Percentiles rank a stretch among this genome's conserved stretches.
phyloP scores from a whole-genome alignment of 2,329 filamentous ascomycete species.

The Tolypocladium inflatum region DNA sequence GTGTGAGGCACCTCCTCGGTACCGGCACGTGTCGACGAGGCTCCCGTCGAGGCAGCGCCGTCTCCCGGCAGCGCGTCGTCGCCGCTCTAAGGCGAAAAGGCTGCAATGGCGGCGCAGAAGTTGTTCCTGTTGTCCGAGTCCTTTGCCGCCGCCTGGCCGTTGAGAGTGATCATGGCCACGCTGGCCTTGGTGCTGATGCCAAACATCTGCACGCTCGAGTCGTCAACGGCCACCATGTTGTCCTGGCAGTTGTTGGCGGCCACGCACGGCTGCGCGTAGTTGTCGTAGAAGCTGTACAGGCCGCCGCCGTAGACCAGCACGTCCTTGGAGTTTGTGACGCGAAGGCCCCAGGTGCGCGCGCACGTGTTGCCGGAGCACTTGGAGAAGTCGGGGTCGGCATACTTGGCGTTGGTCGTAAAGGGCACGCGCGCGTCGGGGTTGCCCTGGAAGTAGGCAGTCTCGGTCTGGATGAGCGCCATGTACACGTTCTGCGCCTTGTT shows the following conservation, averaged over 20 bases:
- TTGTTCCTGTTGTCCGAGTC: constrained; percentile 56
- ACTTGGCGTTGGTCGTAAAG: constrained; percentile 49
- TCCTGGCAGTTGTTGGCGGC: constrained; percentile 60
- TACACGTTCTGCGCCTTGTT: constrained; percentile 68
- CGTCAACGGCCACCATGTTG: constrained; percentile 67
- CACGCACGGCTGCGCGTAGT: constrained; percentile 66
- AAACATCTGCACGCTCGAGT: constrained; percentile 55
- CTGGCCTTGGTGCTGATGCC: constrained; percentile 68
- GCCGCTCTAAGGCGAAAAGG: constrained; percentile 21
- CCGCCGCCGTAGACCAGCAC: constrained; percentile 64
- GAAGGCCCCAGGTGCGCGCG: constrained; percentile 69
- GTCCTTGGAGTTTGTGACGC: constrained; percentile 57
- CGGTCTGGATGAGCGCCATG: constrained; percentile 77
- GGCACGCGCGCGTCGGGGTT: constrained; percentile 65
- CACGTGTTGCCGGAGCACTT: constrained; percentile 45
- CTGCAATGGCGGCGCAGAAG: constrained; percentile 53
- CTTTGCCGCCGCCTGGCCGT: constrained; percentile 42
- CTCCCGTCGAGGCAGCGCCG: not conserved
- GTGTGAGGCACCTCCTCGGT: not conserved
- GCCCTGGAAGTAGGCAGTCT: constrained; percentile 82
- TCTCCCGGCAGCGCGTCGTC: constrained; percentile 2
- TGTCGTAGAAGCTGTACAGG: constrained; percentile 76
- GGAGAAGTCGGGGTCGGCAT: constrained; percentile 60
- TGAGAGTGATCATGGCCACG: constrained; percentile 60
- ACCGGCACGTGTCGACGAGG: not conserved